Evolutionary conservation across 768 basidiomycete genomes (phyloP).

Genomic region (Boletus sensibilis): DNA sequence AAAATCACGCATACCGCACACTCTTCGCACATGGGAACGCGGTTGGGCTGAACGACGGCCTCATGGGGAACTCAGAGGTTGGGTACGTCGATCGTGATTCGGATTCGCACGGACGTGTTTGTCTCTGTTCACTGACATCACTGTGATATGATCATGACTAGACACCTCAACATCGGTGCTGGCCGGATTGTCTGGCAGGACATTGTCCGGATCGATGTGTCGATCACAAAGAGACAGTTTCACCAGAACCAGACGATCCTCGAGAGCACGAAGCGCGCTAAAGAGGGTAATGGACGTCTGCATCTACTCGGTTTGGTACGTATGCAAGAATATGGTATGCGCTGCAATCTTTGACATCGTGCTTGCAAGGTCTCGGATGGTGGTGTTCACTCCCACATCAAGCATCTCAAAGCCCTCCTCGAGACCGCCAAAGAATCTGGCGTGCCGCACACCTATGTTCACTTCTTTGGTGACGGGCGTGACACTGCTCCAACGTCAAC

Average conservation of each 20-base stretch:
- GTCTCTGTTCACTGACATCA: constrained; percentile 1
- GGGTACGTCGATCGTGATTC: constrained; percentile 55
- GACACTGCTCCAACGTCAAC: constrained; percentile 90
- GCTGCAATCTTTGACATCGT: constrained; percentile 1
- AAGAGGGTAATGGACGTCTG: constrained; percentile 77
- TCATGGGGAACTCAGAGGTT: constrained; percentile 98
- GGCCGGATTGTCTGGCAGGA: constrained; percentile 97
- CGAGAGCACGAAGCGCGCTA: constrained; percentile 71
- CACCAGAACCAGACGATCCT: constrained; percentile 76
- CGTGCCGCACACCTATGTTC: constrained; percentile 84
- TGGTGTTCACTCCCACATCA: constrained; percentile 95
- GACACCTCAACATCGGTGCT: constrained; percentile 93
- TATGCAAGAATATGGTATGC: constrained; percentile 1
- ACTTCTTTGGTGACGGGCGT: constrained; percentile 94
- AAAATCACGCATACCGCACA: constrained; percentile 68
- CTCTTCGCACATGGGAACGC: constrained; percentile 88
- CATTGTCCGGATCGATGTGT: constrained; percentile 91
- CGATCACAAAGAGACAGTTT: constrained; percentile 86
- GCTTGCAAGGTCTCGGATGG: constrained; percentile 78
- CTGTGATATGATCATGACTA: constrained; percentile 29
- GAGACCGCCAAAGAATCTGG: constrained; percentile 85
- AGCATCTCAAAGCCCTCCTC: constrained; percentile 85
- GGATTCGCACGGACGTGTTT: neutral
- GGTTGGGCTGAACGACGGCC: constrained; percentile 87
- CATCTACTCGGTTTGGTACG: constrained; percentile 86